These are phyloP conservation scores for Dendrobium nobile DNA, from an alignment of 106 monocot genomes.

Conservation along the genomic window DNA sequence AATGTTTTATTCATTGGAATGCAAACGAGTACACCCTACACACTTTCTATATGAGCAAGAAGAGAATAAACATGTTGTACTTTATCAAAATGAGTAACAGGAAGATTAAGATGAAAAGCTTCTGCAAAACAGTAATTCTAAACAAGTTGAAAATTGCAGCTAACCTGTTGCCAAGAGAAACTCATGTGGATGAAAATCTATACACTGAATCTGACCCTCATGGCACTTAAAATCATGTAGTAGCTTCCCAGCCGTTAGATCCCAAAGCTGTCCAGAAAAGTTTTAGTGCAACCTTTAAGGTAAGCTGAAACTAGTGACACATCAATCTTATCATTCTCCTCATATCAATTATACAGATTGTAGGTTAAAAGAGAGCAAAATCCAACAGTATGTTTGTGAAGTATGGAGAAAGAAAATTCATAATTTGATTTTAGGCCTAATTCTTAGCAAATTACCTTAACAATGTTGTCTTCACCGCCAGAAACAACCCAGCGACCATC, in stretches of 20 bases:
- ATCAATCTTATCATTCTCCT: not conserved
- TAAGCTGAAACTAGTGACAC: not conserved
- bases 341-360: not conserved
- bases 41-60: not conserved
- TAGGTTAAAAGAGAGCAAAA: not conserved
- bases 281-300: not conserved
- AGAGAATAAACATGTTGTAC: not conserved
- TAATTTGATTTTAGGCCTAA: not conserved
- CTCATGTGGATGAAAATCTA: constrained; percentile 99
- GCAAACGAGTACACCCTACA: not conserved
- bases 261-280: constrained; percentile 66
- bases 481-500: constrained; percentile 99
- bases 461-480: constrained; percentile 79
- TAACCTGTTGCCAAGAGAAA: constrained; percentile 96
- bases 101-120: not conserved
- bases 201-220: constrained; percentile 89
- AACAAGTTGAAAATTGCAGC: constrained; percentile 3
- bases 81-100: not conserved
- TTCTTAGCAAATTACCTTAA: constrained; percentile 48
- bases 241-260: constrained; percentile 95
- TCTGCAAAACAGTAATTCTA: not conserved
- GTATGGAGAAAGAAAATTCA: not conserved
- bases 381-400: not conserved
- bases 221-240: constrained; percentile 90
- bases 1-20: not conserved